These are phyloP conservation scores for Globisporangium ultimum DNA, from an alignment of 352 stramenopile species.

Conservation along the genomic window DNA sequence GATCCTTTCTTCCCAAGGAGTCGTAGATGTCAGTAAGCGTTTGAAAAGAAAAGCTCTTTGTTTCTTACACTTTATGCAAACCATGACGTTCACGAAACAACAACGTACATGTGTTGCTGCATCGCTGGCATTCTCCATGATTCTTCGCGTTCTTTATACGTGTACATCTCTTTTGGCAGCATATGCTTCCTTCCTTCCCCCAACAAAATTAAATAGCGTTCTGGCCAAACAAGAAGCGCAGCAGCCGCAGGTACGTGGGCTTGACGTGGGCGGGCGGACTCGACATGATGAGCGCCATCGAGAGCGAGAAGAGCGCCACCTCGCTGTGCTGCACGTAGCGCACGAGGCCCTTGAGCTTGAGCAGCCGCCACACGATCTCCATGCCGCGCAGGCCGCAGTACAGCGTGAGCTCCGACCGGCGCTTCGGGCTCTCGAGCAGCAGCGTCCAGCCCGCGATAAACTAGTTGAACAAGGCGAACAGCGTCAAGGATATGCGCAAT, in stretches of 20 bases:
- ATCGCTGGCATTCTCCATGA: too few species aligned
- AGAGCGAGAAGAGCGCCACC: slow-evolving; percentile 80
- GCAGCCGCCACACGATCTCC: slow-evolving; percentile 78
- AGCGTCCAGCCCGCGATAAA: slow-evolving; percentile 52
- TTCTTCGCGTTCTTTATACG: too few species aligned
- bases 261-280: slow-evolving; percentile 79
- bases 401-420: slow-evolving; percentile 84
- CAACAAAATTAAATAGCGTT: slow-evolving; percentile 58
- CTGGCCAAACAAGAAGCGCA: slow-evolving; percentile 81
- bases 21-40: too few species aligned
- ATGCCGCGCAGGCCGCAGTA: slow-evolving; percentile 74
- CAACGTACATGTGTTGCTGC: too few species aligned
- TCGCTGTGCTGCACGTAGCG: slow-evolving; percentile 75
- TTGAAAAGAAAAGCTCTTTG: too few species aligned
- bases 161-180: too few species aligned
- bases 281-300: slow-evolving; percentile 84
- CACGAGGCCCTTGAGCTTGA: slow-evolving; percentile 63
- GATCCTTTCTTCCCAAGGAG: too few species aligned
- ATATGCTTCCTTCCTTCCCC: too few species aligned
- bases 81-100: too few species aligned
- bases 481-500: neutral
- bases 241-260: slow-evolving; percentile 74
- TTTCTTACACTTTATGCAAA: too few species aligned
- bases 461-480: slow-evolving; percentile 18
- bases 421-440: slow-evolving; percentile 80